A percentile compares a stretch with the other conserved stretches of the same genome.
phyloP scores from a whole-genome alignment of 805 yeast species.

The Kodamaea sagamina region DNA sequence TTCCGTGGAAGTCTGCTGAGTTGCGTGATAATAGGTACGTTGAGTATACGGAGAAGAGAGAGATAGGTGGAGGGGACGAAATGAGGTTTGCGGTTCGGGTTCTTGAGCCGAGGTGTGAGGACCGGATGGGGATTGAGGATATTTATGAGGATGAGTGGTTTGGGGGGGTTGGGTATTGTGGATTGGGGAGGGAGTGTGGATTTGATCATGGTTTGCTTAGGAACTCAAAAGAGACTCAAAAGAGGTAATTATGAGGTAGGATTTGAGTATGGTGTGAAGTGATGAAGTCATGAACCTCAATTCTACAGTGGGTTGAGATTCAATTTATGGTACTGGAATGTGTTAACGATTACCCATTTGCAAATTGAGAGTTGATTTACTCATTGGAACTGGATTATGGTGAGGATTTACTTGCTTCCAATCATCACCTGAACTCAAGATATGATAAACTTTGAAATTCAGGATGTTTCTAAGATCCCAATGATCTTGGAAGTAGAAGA shows the following conservation, averaged over 20 bases:
- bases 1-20: slow-evolving; percentile 52
- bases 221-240: not conserved
- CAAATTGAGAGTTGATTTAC: too few relatives aligned
- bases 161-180: not conserved
- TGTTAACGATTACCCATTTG: too few relatives aligned
- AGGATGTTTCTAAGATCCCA: too few relatives aligned
- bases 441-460: too few relatives aligned
- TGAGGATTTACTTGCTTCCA: too few relatives aligned
- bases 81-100: not conserved
- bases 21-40: slow-evolving; percentile 22
- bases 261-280: not conserved
- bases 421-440: too few relatives aligned
- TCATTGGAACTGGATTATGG: too few relatives aligned
- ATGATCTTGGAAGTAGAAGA: too few relatives aligned
- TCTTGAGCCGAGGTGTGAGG: not conserved
- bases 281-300: too few relatives aligned
- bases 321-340: too few relatives aligned
- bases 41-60: slow-evolving; percentile 17
- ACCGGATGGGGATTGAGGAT: slow-evolving; percentile 7
- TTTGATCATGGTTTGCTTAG: not conserved
- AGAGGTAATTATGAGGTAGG: not conserved
- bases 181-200: not conserved
- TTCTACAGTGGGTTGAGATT: too few relatives aligned
- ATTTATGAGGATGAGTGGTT: slow-evolving; percentile 1
- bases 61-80: slow-evolving; percentile 1